Evolutionary conservation across 2,329 filamentous ascomycete species (phyloP).

Genomic region (Neoscytalidium dimidiatum): DNA sequence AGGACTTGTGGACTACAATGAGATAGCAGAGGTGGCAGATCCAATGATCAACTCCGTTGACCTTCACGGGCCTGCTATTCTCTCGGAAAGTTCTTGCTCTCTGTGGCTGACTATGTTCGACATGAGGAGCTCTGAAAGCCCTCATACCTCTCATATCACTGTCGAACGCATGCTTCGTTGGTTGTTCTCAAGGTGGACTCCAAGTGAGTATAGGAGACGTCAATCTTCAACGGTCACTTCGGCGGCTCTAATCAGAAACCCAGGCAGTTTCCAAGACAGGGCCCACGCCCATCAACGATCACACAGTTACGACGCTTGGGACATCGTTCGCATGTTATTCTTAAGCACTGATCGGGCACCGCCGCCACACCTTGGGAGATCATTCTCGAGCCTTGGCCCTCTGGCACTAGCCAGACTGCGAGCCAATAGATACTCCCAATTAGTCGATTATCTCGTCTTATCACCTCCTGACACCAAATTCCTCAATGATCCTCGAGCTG

Average conservation of each 20-base stretch:
- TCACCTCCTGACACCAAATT: not conserved
- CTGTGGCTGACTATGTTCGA: slow-evolving; percentile 72
- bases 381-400: slow-evolving; percentile 40
- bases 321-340: slow-evolving; percentile 69
- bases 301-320: slow-evolving; percentile 62
- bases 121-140: slow-evolving; percentile 66
- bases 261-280: slow-evolving; percentile 58
- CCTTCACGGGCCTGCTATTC: slow-evolving; percentile 73
- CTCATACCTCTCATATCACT: slow-evolving; percentile 66
- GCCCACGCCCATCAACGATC: slow-evolving; percentile 67
- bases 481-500: not conserved
- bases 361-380: slow-evolving; percentile 24
- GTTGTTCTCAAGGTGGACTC: slow-evolving; percentile 80
- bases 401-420: slow-evolving; percentile 49
- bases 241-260: not conserved
- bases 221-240: slow-evolving; percentile 23
- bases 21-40: slow-evolving; percentile 69
- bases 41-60: slow-evolving; percentile 75
- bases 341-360: slow-evolving; percentile 63
- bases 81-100: slow-evolving; percentile 77
- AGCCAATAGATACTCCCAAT: slow-evolving; percentile 39
- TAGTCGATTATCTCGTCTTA: slow-evolving; percentile 54
- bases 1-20: slow-evolving; percentile 67
- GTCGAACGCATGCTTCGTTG: slow-evolving; percentile 76
- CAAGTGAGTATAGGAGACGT: slow-evolving; percentile 57